Conservation (phyloP, 495 filamentous ascomycete genomes). For the Talaromyces wortmannii region DNA sequence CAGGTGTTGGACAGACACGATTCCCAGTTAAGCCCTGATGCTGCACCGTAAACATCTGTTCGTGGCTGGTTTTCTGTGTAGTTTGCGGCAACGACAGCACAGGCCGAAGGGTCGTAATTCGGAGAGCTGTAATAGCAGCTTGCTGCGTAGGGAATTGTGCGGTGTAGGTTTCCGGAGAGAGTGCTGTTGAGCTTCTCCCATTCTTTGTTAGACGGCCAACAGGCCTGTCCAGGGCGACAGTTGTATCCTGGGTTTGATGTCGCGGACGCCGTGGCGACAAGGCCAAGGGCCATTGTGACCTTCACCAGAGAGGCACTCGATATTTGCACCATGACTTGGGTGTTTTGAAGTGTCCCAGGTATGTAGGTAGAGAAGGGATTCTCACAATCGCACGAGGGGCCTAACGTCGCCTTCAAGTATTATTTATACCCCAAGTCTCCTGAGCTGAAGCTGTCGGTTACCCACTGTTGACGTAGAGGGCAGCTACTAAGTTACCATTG, state of each 20-base stretch:
- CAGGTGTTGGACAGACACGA: constrained; percentile 17
- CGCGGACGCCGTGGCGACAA: not conserved
- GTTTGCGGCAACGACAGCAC: constrained; percentile 12
- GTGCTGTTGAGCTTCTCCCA: constrained; percentile 19
- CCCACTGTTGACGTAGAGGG: too few relatives aligned
- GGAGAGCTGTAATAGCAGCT: constrained; percentile 19
- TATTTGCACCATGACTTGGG: not conserved
- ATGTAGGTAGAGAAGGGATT: not conserved
- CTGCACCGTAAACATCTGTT: constrained; percentile 11
- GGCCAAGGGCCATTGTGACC: not conserved
- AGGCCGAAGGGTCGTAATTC: constrained; percentile 9
- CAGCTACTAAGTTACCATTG: too few relatives aligned
- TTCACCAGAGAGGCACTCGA: not conserved
- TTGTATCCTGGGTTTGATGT: constrained; percentile 2
- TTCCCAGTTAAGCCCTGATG: constrained; percentile 11
- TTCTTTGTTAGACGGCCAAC: constrained; percentile 17
- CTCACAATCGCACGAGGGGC: not conserved
- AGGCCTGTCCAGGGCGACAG: constrained; percentile 5
- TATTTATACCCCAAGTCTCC: not conserved
- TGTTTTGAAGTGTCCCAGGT: not conserved
- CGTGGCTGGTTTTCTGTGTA: constrained; percentile 15
- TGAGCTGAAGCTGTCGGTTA: too few relatives aligned
- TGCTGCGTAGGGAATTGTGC: constrained; percentile 15
- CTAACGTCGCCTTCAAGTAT: not conserved
- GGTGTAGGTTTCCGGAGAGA: constrained; percentile 11